Conservation (phyloP, 2,329 filamentous ascomycete genomes). For the Chaetomium olivaceum region DNA sequence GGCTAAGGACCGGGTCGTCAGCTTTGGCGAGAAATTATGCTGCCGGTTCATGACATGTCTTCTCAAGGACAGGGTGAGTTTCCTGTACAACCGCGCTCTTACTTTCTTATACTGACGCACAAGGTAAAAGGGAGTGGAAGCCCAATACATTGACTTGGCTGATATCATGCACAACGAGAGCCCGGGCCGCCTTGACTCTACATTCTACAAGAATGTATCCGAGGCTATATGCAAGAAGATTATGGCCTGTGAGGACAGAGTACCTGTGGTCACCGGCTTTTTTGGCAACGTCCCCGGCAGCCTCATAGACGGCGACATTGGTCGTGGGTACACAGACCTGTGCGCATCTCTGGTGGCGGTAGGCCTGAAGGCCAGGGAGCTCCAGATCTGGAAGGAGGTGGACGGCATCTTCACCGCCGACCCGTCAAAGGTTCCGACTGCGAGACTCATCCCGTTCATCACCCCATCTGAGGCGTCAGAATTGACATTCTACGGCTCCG, state of each 20-base stretch:
- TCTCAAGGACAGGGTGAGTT: conserved; percentile 67
- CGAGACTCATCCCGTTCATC: conserved; percentile 82
- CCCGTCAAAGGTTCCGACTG: conserved; percentile 86
- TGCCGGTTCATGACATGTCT: conserved; percentile 88
- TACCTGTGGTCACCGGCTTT: conserved; percentile 86
- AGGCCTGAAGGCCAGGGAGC: conserved; percentile 78
- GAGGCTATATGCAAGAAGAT: conserved; percentile 64
- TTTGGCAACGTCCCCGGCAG: conserved; percentile 93
- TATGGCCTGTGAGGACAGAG: conserved; percentile 62
- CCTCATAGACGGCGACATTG: conserved; percentile 83
- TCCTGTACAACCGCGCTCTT: background rate
- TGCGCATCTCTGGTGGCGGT: conserved; percentile 92
- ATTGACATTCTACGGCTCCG: conserved; percentile 89
- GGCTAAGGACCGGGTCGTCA: conserved; percentile 85
- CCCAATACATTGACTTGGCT: conserved; percentile 87
- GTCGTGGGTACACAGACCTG: conserved; percentile 93
- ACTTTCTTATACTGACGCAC: conserved; percentile 34
- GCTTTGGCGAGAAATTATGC: conserved; percentile 93
- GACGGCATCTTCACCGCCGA: conserved; percentile 65
- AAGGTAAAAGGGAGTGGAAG: conserved; percentile 66
- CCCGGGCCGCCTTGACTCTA: conserved; percentile 60
- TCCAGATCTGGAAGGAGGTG: conserved; percentile 99
- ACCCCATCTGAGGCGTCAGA: conserved; percentile 95
- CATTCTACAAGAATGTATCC: conserved; percentile 69
- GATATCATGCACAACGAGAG: conserved; percentile 73